Base-by-base conservation (phyloP, 2,329 filamentous ascomycete species). In the Thelonectria blattea region DNA sequence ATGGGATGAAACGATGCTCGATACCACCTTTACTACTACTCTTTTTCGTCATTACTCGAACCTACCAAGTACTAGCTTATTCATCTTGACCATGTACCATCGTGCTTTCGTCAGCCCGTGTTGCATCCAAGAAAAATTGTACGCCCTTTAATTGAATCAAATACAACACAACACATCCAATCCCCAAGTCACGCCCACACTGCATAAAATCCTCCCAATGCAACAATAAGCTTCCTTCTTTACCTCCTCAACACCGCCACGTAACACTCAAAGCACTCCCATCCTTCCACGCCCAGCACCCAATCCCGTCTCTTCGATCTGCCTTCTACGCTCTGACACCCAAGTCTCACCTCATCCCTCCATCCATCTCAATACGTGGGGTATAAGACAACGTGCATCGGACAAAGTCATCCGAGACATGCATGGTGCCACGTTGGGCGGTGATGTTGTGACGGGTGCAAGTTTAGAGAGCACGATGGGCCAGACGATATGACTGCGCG, bases 21-120 rank as follows among this genome's bases (percentile, higher is more conserved):
- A 61, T 61, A 58, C 58, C 58, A 60, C 52, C 52, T 48, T 49
- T 30, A n/a, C n/a, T n/a, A n/a, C 42, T 41, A 4, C 22, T 24
- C 6, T 39, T 50, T 43, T 51, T 55, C 42, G 51, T 34, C 37
- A 52, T 30, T 6, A 30, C 27, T 30, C 8, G 27, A 30, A 24
- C 3, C 27, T 30, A 24, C 5, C 27, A 30, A 30, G 27, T 30
- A 32, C 43, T 27, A 34, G 32, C 45, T 37, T 50, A 50, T 34
- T 17, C 47, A 37, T 48, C 45, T 37, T 51, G 22, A 20, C 15
- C n/a, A n/a, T n/a, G n/a, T 24, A 47, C 45, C 30, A 49, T 32
- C 9, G 43, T 41, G 14, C 47, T 24, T 46, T 41, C 41, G 37
- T 51, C 39, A 27, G 39, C 37, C 27, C 27, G 24, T 34, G 24